Evolutionary conservation across 1,284 basidiomycete species (phyloP).

Genomic region (Thecaphora frezii): DNA sequence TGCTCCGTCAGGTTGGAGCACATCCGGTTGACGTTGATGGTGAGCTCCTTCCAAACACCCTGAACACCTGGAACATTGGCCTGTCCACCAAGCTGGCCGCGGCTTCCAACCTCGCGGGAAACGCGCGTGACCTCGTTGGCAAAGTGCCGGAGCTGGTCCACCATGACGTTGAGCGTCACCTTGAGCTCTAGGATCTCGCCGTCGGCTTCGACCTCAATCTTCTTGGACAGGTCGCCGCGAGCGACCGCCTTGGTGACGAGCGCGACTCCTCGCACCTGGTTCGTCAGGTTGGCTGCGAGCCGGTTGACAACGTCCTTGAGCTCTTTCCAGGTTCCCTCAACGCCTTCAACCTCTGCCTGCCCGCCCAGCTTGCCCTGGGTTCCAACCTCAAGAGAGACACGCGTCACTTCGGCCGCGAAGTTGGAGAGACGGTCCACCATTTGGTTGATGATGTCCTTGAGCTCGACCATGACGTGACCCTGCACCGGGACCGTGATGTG

Average conservation of each 20-base stretch:
- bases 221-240: conserved; percentile 87
- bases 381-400: conserved; percentile 80
- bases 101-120: conserved; percentile 63
- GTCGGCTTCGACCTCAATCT: conserved; percentile 93
- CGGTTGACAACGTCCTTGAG: conserved; percentile 60
- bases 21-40: conserved; percentile 82
- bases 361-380: conserved; percentile 60
- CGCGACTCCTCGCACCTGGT: conserved; percentile 91
- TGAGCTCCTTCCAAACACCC: conserved; percentile 60
- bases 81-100: conserved; percentile 56
- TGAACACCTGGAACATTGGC: conserved; percentile 58
- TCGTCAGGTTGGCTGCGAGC: conserved; percentile 68
- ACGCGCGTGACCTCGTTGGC: conserved; percentile 96
- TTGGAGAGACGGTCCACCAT: conserved; percentile 85
- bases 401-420: conserved; percentile 90
- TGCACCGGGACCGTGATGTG: conserved; percentile 96
- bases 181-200: conserved; percentile 97
- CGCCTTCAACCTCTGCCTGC: conserved; percentile 58
- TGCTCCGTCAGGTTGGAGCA: conserved; percentile 89
- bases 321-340: conserved; percentile 59
- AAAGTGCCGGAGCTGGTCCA: conserved; percentile 78
- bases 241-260: conserved; percentile 97
- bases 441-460: conserved; percentile 96
- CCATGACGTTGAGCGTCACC: conserved; percentile 98
- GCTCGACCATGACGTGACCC: conserved; percentile 93